Evolutionary conservation across 2,329 filamentous ascomycete species (phyloP).

Genomic region (Neospermospora avenae): DNA sequence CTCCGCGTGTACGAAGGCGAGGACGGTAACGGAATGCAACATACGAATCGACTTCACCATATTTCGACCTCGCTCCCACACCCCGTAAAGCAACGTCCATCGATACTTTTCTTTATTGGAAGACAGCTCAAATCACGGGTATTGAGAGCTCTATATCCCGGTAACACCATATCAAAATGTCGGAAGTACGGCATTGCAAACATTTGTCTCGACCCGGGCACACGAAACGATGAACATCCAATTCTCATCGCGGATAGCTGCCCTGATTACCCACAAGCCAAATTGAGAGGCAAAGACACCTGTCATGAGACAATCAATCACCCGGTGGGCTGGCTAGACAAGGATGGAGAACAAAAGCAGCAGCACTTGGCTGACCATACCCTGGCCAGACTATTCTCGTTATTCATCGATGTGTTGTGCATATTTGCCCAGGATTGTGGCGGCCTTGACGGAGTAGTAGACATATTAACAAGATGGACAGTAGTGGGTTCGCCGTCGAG

Average conservation of each 20-base stretch:
- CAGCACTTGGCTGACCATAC: constrained; percentile 14
- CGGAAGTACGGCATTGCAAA: constrained; percentile 20
- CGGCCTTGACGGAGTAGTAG: constrained; percentile 16
- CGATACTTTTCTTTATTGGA: constrained; percentile 17
- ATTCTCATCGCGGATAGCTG: constrained; percentile 20
- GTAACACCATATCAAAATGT: constrained; percentile 16
- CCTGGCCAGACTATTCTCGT: constrained; percentile 20
- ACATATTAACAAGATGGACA: constrained; percentile 19
- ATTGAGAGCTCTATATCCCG: constrained; percentile 16
- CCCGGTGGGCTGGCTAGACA: constrained; percentile 11
- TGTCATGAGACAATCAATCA: constrained; percentile 18
- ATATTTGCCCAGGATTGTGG: constrained; percentile 29
- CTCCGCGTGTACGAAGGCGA: constrained; percentile 16
- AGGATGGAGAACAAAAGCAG: not conserved
- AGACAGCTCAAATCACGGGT: constrained; percentile 12
- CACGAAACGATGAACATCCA: constrained; percentile 14
- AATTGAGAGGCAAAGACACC: constrained; percentile 9
- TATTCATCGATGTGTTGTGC: constrained; percentile 29
- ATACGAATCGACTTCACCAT: constrained; percentile 15
- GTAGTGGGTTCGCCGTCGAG: constrained; percentile 21
- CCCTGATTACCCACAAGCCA: constrained; percentile 8
- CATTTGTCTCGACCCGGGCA: constrained; percentile 16
- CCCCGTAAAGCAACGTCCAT: constrained; percentile 19
- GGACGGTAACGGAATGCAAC: constrained; percentile 11
- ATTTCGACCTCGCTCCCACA: constrained; percentile 16